These are phyloP conservation scores for Teunomyces lycoperdinae DNA, from an alignment of 805 yeast genomes.

Conservation along the genomic window DNA sequence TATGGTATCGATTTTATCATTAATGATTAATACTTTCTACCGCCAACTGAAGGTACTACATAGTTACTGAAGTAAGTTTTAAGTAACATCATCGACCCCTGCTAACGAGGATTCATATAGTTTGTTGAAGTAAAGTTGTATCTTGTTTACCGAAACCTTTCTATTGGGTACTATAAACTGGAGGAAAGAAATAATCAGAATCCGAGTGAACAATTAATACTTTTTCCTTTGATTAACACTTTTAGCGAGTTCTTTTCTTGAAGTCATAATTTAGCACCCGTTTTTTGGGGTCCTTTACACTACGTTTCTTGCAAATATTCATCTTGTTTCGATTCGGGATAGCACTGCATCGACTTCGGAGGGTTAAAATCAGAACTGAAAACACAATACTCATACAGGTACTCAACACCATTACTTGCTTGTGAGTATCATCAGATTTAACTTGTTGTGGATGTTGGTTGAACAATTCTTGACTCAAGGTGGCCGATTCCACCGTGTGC, in stretches of 20 bases:
- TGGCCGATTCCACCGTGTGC: not conserved
- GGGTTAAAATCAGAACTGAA: conserved; percentile 29
- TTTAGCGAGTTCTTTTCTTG: conserved; percentile 4
- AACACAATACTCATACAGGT: conserved; percentile 19
- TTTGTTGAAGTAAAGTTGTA: too few species aligned
- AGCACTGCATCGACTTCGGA: conserved; percentile 7
- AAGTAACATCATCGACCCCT: too few species aligned
- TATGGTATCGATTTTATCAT: not conserved
- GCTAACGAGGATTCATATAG: too few species aligned
- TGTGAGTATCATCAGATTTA: conserved; percentile 11
- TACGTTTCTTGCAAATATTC: conserved; percentile 9
- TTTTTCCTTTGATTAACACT: not conserved
- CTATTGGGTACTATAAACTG: too few species aligned
- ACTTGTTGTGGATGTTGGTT: not conserved
- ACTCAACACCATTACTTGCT: conserved; percentile 14
- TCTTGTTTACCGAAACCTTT: too few species aligned
- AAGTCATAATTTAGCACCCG: conserved; percentile 1
- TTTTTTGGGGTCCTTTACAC: not conserved
- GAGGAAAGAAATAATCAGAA: not conserved
- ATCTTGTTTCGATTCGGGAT: conserved; percentile 6
- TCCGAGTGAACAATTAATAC: not conserved
- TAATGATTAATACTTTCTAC: not conserved
- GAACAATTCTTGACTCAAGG: not conserved
- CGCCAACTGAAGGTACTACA: too few species aligned
- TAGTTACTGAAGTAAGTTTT: too few species aligned